Base-by-base conservation (phyloP, 2,329 filamentous ascomycete genomes). In the Zymoseptoria tritici region DNA sequence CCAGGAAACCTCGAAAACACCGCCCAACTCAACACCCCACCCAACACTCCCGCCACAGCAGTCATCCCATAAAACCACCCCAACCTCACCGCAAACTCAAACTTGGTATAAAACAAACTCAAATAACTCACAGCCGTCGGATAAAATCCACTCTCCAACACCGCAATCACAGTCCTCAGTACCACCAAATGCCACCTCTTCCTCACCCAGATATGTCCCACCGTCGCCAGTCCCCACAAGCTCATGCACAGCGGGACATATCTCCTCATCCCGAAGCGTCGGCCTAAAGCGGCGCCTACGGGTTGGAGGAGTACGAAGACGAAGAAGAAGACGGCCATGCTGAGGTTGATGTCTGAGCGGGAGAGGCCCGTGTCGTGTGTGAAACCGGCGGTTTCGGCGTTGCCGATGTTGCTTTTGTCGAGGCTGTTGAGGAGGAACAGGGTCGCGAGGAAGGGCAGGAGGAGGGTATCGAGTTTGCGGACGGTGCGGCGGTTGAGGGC, bases 211-310 rank as follows among this genome's bases (percentile, higher is more conserved):
- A 78, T 74, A 64, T 81, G 79, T 57, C 78, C 61, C 6, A 78
- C 75, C 0, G 80, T 82, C 46, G 75, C 76, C 16, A 81, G 55
- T 0, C 80, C 80, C 80, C 80, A 83, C 2, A 81, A 64, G 36
- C 78, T 73, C 83, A 85, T 85, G 66, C 82, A 81, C 11, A 73
- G 72, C 0, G 82, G 81, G n/a, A 85, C 81, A 78, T 80, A 85
- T 31, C 75, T 69, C 31, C 78, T 77, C 73, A 83, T 82, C 64
- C 76, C 78, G 75, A 77, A 86, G 64, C 80, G 80, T 60, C 82
- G 72, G 36, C 85, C 76, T 62, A 87, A 80, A 11, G 81, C 81
- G 0, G 82, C 81, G 2, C 81, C 82, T 0, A 81, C 71, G 0
- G 83, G 82, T 64, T 85, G 83, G 11, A 85, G 73, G 0, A 79